These are phyloP conservation scores for Neurospora tetraspora DNA, from an alignment of 495 filamentous ascomycete species.

Conservation along the genomic window DNA sequence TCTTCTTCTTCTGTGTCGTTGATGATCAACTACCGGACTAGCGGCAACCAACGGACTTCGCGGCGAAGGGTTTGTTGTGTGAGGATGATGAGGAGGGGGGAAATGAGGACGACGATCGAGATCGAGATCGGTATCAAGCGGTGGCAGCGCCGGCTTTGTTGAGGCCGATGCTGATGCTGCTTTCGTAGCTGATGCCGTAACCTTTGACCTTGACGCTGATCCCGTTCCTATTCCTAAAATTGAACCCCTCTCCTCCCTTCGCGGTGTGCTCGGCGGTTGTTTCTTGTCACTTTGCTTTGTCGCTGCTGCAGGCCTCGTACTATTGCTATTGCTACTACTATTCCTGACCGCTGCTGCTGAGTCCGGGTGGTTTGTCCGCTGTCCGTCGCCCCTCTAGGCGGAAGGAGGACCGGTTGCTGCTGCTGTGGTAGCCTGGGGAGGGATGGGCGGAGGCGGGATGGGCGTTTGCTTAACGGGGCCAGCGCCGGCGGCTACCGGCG, in stretches of 20 bases:
- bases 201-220: background rate
- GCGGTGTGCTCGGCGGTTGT: background rate
- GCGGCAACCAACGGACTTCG: background rate
- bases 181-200: background rate
- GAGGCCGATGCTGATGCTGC: background rate
- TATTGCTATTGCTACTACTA: background rate
- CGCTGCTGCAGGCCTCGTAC: background rate
- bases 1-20: background rate
- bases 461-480: conserved; percentile 13
- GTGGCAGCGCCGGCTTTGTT: background rate
- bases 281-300: background rate
- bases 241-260: background rate
- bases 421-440: conserved; percentile 9
- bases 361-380: background rate
- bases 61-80: background rate
- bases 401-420: background rate
- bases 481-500: conserved; percentile 1
- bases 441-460: conserved; percentile 24
- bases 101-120: background rate
- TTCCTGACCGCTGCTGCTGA: conserved; percentile 1
- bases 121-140: background rate
- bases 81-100: background rate
- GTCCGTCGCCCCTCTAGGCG: background rate
- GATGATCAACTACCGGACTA: background rate
- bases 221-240: background rate